Evolutionary conservation across 768 basidiomycete genomes (phyloP), one percentile per base, ranked within the genome.

Genomic region (Coprinopsis strossmayeri): DNA sequence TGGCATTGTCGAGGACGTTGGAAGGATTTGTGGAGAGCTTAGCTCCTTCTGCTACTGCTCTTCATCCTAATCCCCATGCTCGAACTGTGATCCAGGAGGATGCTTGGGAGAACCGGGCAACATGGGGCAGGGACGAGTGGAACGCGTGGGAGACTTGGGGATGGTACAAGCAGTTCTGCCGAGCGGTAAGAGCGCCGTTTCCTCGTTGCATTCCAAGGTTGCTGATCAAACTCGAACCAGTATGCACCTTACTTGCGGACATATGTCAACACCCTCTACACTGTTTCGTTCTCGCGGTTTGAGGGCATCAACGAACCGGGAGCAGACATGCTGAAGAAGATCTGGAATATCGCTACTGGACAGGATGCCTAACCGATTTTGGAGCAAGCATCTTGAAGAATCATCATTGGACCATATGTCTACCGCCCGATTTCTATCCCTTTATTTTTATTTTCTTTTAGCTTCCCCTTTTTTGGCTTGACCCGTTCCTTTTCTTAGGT

Each of bases 81-180:
- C 69, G 72, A 17, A 69, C 68, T 20, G 78, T 90, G 30, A 76
- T 92, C 24, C 72, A 73, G 2, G 79, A 82, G 55, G 69, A 74
- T 3, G 77, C 80, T 0, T 92, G 90, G 91, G 72, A 79, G 27
- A 77, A 77, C 35, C 82, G 87, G 20, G 71, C 69, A 1, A 74
- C 69, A 25, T 91, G 89, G 89, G 72, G 71, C 18, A 73, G 78
- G 30, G 78, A 81, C 23, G 83, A 87, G 47, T 94, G 91, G 91
- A 76, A 77, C 59, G 72, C 77, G 1, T 92, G 89, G 90, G 83
- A 88, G 67, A 87, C 84, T 0, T 91, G 88, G 85, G 83, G 87
- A 1, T 94, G 91, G 91, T 93, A 87, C 56, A 72, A 87, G 51
- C 89, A 95, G 57, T 93, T 91, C 69, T 88, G 87, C 64, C 73